Conservation (phyloP, 2,329 filamentous ascomycete species). For the Pseudovirgaria hyperparasitica region DNA sequence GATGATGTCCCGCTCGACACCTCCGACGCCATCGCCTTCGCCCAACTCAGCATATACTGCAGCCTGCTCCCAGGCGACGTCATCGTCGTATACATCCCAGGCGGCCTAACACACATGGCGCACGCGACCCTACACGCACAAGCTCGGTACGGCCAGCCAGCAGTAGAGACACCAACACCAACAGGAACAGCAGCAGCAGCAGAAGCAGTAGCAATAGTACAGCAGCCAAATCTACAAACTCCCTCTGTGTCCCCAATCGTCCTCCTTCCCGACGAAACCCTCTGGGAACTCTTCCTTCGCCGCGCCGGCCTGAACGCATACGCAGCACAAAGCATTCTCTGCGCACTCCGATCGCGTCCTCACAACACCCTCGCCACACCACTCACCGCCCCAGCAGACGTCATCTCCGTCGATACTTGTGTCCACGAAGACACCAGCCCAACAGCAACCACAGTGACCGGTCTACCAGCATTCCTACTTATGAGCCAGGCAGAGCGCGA, state of each 20-base stretch:
- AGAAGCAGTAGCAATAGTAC: too few species aligned
- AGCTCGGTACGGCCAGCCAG: conserved; percentile 20
- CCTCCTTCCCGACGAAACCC: conserved; percentile 4
- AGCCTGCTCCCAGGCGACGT: conserved; percentile 25
- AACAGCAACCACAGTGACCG: conserved; percentile 13
- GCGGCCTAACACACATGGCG: conserved; percentile 28
- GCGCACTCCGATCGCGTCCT: conserved; percentile 21
- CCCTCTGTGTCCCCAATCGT: too few species aligned
- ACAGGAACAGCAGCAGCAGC: too few species aligned
- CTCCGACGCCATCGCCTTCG: conserved; percentile 18
- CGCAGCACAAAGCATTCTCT: conserved; percentile 54
- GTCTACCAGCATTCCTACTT: conserved; percentile 42
- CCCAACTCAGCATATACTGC: conserved; percentile 11
- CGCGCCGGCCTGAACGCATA: conserved; percentile 56
- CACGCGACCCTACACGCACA: conserved; percentile 19
- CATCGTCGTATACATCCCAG: conserved; percentile 23
- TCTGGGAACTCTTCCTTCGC: conserved; percentile 56
- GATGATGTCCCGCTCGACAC: conserved; percentile 13
- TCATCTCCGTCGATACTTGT: conserved; percentile 1
- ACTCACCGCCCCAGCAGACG: conserved; percentile 5
- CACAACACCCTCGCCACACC: conserved; percentile 9
- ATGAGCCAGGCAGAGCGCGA: conserved; percentile 42
- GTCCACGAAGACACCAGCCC: not conserved
- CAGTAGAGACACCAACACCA: conserved; percentile 11
- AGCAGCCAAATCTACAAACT: too few species aligned